phyloP scores from a whole-genome alignment of 257 asterid genomes.

The Solanum sitiens region DNA sequence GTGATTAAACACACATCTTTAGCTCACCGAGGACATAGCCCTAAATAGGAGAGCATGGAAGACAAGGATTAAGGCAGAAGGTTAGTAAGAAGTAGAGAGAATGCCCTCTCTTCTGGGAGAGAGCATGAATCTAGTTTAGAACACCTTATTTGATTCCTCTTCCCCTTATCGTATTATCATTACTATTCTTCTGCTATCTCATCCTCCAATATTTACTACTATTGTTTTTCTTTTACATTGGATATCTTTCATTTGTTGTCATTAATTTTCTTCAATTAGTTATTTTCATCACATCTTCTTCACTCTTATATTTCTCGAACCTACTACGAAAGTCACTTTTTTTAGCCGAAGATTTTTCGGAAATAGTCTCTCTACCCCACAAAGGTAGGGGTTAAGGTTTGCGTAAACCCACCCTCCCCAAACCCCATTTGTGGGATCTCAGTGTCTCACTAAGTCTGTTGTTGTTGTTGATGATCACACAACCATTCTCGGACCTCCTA shows the following conservation, averaged over 20 bases:
- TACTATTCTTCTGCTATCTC: background rate
- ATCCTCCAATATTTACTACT: background rate
- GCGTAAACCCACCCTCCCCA: background rate
- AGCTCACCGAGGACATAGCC: background rate
- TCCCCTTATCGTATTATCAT: background rate
- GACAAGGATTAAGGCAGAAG: background rate
- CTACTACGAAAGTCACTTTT: background rate
- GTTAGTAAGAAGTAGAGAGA: background rate
- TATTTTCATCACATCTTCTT: background rate
- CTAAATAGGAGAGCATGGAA: background rate
- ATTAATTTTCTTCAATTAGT: background rate
- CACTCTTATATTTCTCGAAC: background rate
- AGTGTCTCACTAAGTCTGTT: background rate
- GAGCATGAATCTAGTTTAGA: background rate
- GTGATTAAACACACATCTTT: background rate
- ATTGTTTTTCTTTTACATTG: background rate
- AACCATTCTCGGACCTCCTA: background rate
- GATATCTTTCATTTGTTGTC: background rate
- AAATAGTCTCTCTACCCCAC: background rate
- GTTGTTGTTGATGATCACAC: background rate
- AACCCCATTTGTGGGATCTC: background rate
- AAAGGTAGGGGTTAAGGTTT: background rate
- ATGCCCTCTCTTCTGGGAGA: background rate
- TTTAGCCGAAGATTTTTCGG: background rate
- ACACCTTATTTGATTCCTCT: background rate